Percentiles rank a stretch among this genome's conserved stretches.
These are phyloP conservation scores for Pseudogymnoascus sp. DNA, from an alignment of 2,329 filamentous ascomycete species.

Conservation along the genomic window DNA sequence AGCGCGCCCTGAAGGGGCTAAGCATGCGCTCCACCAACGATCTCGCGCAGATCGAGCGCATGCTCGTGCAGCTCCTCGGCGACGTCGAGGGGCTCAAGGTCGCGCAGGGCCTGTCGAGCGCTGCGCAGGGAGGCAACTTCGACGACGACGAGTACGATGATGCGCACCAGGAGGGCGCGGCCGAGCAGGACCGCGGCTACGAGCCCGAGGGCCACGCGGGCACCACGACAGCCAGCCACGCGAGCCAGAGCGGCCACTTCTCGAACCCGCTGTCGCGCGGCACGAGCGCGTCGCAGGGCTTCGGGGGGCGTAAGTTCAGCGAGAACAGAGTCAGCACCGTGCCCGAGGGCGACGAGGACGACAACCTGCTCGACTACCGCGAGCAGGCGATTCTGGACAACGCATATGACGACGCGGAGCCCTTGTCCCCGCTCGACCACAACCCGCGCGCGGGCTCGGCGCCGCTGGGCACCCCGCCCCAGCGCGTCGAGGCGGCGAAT, in stretches of 20 bases:
- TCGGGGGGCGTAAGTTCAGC: slow-evolving; percentile 44
- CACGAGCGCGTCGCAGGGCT: slow-evolving; percentile 30
- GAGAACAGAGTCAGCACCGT: slow-evolving; percentile 87
- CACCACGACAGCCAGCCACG: slow-evolving; percentile 62
- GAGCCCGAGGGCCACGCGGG: slow-evolving; percentile 75
- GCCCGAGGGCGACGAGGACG: slow-evolving; percentile 71
- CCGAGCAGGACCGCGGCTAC: slow-evolving; percentile 64
- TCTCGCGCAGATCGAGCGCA: slow-evolving; percentile 77
- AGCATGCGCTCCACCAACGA: slow-evolving; percentile 84
- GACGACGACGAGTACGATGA: slow-evolving; percentile 60
- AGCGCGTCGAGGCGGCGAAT: slow-evolving; percentile 32
- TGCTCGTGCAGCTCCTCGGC: slow-evolving; percentile 82
- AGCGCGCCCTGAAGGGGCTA: slow-evolving; percentile 82
- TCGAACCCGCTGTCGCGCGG: slow-evolving; percentile 49
- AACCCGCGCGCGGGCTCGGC: slow-evolving; percentile 43
- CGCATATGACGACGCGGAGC: slow-evolving; percentile 50
- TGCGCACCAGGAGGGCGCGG: slow-evolving; percentile 44
- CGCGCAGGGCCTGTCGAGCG: slow-evolving; percentile 35
- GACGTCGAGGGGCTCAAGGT: slow-evolving; percentile 81
- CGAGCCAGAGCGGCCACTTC: slow-evolving; percentile 68
- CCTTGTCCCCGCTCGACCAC: slow-evolving; percentile 52
- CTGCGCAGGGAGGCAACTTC: slow-evolving; percentile 47
- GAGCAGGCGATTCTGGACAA: slow-evolving; percentile 42
- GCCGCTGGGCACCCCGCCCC: slow-evolving; percentile 51
- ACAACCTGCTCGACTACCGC: slow-evolving; percentile 43